Percentiles rank a stretch among this genome's conserved stretches.
Evolutionary conservation across 768 basidiomycete species (phyloP).

Genomic region (Termitomyces sp.): DNA sequence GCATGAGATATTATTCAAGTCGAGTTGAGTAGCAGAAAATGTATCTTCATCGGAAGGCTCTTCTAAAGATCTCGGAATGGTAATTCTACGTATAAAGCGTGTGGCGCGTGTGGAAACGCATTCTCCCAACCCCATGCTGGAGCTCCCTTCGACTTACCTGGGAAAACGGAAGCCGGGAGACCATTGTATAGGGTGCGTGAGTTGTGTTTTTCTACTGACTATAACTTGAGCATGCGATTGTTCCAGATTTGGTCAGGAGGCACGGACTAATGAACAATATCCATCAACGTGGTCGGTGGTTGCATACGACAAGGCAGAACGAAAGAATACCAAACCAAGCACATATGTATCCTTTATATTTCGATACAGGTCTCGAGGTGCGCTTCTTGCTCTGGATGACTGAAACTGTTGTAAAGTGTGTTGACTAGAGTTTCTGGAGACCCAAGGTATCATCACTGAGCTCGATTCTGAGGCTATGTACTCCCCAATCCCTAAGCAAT

Average conservation of each 20-base stretch:
- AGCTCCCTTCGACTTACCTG: slow-evolving; percentile 26
- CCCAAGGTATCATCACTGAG: slow-evolving; percentile 44
- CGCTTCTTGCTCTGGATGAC: slow-evolving; percentile 6
- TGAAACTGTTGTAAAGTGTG: neutral
- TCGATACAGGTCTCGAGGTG: slow-evolving; percentile 55
- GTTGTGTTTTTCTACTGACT: neutral
- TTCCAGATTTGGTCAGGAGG: slow-evolving; percentile 45
- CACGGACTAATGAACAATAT: slow-evolving; percentile 31
- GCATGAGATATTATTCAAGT: neutral
- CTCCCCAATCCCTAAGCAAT: slow-evolving; percentile 15
- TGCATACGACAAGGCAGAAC: slow-evolving; percentile 35
- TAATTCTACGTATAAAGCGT: slow-evolving; percentile 44
- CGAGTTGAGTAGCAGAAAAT: slow-evolving; percentile 1
- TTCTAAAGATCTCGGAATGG: slow-evolving; percentile 44
- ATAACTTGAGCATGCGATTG: slow-evolving; percentile 1
- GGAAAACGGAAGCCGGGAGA: slow-evolving; percentile 37
- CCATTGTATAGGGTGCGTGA: slow-evolving; percentile 40
- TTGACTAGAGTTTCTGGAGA: slow-evolving; percentile 40
- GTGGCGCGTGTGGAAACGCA: slow-evolving; percentile 19
- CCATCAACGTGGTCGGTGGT: slow-evolving; percentile 50
- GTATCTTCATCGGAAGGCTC: slow-evolving; percentile 11
- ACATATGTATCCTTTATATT: slow-evolving; percentile 68
- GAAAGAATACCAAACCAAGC: slow-evolving; percentile 23
- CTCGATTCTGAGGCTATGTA: slow-evolving; percentile 21
- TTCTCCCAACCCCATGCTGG: slow-evolving; percentile 38